phyloP scores from a whole-genome alignment of 257 asterid species.

The Solanum habrochaites region DNA sequence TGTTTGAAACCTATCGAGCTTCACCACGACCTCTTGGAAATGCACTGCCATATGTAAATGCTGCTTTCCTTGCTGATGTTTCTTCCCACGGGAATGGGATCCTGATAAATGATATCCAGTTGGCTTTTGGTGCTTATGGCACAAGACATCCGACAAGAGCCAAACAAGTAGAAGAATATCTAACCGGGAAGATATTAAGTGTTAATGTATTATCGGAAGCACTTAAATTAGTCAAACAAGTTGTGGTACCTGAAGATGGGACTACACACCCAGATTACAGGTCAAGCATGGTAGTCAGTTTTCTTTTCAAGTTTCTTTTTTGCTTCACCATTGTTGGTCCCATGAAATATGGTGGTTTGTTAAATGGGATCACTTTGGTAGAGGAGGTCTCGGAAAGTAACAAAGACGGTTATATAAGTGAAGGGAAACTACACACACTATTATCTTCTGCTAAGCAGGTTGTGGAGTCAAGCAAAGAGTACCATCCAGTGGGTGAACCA shows the following conservation, averaged over 20 bases:
- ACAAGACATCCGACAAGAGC: constrained; percentile 43
- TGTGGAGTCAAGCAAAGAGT: constrained; percentile 35
- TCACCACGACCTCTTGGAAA: constrained; percentile 64
- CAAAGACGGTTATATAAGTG: not conserved
- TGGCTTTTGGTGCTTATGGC: constrained; percentile 63
- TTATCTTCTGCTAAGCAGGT: constrained; percentile 53
- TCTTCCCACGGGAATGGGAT: constrained; percentile 21
- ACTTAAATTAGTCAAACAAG: constrained; percentile 29
- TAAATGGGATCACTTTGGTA: constrained; percentile 3
- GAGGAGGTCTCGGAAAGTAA: constrained; percentile 6
- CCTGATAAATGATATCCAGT: constrained; percentile 16
- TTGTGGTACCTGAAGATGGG: constrained; percentile 44
- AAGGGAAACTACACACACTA: constrained; percentile 4
- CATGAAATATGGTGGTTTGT: not conserved
- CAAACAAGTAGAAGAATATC: constrained; percentile 40
- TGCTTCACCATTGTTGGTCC: constrained; percentile 8
- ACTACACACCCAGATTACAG: constrained; percentile 41
- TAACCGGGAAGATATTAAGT: constrained; percentile 25
- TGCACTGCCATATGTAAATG: constrained; percentile 62
- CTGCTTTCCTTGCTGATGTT: constrained; percentile 57
- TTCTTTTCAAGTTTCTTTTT: constrained; percentile 45
- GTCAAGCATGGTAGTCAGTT: constrained; percentile 44
- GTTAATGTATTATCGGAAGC: constrained; percentile 29
- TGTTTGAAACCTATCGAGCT: constrained; percentile 55
- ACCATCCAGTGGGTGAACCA: constrained; percentile 69